Evolutionary conservation across 2,329 filamentous ascomycete genomes (phyloP).

Genomic region (Xylaria digitata): DNA sequence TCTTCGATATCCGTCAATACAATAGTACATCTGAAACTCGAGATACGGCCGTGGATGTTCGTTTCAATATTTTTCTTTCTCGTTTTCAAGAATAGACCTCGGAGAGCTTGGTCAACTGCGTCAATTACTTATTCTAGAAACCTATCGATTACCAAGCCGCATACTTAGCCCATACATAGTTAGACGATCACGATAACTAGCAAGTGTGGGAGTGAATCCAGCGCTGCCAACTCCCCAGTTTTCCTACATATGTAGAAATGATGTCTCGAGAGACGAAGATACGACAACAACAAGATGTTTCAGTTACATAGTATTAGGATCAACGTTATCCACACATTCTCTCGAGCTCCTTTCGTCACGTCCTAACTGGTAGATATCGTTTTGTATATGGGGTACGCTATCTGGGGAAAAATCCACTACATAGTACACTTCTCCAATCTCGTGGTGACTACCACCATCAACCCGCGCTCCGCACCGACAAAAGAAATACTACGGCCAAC

Average conservation of each 20-base stretch:
- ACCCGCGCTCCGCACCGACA: neutral
- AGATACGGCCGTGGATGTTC: neutral
- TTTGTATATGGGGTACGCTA: neutral
- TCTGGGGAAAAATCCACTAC: slow-evolving; percentile 6
- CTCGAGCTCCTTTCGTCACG: neutral
- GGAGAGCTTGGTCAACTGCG: neutral
- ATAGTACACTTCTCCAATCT: slow-evolving; percentile 1
- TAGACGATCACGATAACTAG: slow-evolving; percentile 2
- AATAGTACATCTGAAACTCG: neutral
- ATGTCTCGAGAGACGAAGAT: neutral
- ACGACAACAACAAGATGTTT: slow-evolving; percentile 1
- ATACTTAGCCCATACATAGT: slow-evolving; percentile 5
- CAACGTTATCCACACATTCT: neutral
- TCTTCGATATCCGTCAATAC: slow-evolving; percentile 4
- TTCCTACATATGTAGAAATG: neutral
- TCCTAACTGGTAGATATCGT: neutral
- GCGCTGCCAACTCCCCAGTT: neutral
- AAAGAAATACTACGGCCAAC: neutral
- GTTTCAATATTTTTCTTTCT: neutral
- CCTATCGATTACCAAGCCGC: slow-evolving; percentile 27
- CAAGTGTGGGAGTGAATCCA: neutral
- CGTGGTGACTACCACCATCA: neutral
- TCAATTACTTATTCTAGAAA: slow-evolving; percentile 20
- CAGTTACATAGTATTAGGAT: neutral
- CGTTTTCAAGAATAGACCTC: neutral